Base-by-base conservation (phyloP, 768 basidiomycete species). In the Amanita exitialis region DNA sequence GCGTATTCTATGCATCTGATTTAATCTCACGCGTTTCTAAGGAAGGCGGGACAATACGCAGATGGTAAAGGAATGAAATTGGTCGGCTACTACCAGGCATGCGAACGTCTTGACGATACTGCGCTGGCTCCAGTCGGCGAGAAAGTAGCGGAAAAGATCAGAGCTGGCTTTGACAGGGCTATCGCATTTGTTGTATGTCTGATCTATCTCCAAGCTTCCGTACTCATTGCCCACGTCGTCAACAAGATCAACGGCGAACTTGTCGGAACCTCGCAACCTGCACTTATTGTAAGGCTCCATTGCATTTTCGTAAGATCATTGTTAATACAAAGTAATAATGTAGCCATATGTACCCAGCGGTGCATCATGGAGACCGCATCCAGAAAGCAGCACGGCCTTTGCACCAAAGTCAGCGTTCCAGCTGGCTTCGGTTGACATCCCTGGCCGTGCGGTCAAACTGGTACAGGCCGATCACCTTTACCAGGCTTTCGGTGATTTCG, bases 51-150 rank as follows among this genome's bases (percentile, higher is more conserved):
- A 42, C 73, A 75, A 55, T 71, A 86, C 54, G 83, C 85, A 6
- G 74, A 73, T 30, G 71, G 75, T n/a, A 61, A 66, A 35, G 69
- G 69, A 5, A 60, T 83, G 50, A 67, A 66, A 44, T 60, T 89
- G 1, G 83, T 88, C 3, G 86, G 84, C 1, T 87, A 85, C 58
- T 89, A 89, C 59, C 83, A 89, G 59, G 86, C 83, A 2, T 80
- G 76, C 44, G 82, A 84, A 57, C 69, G 77, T 41, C 39, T 83
- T 37, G 78, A 81, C 32, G 82, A 86, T 50, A 71, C 68, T 1
- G 67, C 76, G 3, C 67, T 90, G 3, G 79, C 76, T 25, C 79
- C 81, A 0, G 79, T 84, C 9, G 82, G 84, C 7, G 83, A 84
- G 61, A 74, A 71, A 46, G 74, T 88, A 3, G 77, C 76, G 1